These are phyloP conservation scores for Fraxinus quadrangulata DNA, from an alignment of 257 asterid genomes.

Conservation along the genomic window DNA sequence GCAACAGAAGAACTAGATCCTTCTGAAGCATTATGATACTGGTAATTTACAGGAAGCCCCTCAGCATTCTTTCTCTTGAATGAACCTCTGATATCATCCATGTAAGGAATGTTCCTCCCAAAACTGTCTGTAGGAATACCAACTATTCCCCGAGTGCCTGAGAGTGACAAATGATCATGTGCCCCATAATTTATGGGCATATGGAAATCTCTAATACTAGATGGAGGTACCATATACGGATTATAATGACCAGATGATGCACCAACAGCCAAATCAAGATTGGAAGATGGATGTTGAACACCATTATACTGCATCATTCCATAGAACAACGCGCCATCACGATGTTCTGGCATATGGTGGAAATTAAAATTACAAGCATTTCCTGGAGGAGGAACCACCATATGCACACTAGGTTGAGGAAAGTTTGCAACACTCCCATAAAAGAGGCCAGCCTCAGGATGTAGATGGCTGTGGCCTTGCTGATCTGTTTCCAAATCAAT, in stretches of 20 bases:
- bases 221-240: conserved; percentile 59
- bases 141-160: conserved; percentile 31
- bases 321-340: conserved; percentile 46
- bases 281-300: conserved; percentile 44
- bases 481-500: conserved; percentile 58
- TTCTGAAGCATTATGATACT: conserved; percentile 38
- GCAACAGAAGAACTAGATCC: conserved; percentile 68
- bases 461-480: conserved; percentile 54
- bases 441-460: conserved; percentile 60
- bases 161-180: conserved; percentile 46
- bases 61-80: conserved; percentile 69
- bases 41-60: conserved; percentile 45
- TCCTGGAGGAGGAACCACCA: conserved; percentile 42
- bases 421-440: conserved; percentile 48
- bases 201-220: conserved; percentile 54
- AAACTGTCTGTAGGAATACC: conserved; percentile 39
- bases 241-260: conserved; percentile 55
- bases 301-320: conserved; percentile 51
- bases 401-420: conserved; percentile 53
- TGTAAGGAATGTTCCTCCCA: conserved; percentile 44
- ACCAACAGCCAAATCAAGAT: conserved; percentile 33
- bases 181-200: conserved; percentile 56
- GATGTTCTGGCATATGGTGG: conserved; percentile 60
- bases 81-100: conserved; percentile 50
- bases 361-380: conserved; percentile 41